These are phyloP conservation scores for Inga laurina DNA, from an alignment of 306 rosid genomes.

Conservation along the genomic window DNA sequence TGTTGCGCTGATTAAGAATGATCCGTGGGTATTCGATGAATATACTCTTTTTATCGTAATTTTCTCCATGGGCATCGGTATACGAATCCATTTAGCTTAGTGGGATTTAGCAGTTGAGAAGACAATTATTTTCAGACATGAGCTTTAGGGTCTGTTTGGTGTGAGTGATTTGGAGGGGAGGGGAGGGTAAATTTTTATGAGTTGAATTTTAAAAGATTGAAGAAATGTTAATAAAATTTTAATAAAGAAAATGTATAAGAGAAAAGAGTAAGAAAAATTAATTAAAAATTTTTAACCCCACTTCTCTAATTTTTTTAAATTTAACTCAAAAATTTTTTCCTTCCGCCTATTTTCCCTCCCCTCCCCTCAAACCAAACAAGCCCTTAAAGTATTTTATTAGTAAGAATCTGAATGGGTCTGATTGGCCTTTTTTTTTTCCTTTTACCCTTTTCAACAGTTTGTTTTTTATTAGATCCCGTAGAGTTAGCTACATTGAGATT, in stretches of 20 bases:
- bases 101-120: not conserved
- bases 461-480: not conserved
- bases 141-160: not conserved
- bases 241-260: too few relatives aligned
- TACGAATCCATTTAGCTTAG: constrained; percentile 7
- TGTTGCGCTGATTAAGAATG: constrained; percentile 37
- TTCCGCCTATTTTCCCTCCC: too few relatives aligned
- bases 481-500: not conserved
- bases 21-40: constrained; percentile 32
- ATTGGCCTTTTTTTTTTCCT: not conserved
- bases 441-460: not conserved
- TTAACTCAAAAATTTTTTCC: too few relatives aligned
- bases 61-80: not conserved
- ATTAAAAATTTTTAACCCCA: too few relatives aligned
- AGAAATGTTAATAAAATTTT: too few relatives aligned
- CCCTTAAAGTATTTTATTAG: not conserved
- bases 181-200: too few relatives aligned
- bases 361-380: too few relatives aligned
- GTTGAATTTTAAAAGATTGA: too few relatives aligned
- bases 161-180: too few relatives aligned
- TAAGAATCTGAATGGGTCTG: not conserved
- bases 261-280: too few relatives aligned
- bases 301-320: too few relatives aligned
- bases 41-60: constrained; percentile 23
- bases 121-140: not conserved